Conservation (phyloP, 495 filamentous ascomycete genomes). For the Podospora didyma region DNA sequence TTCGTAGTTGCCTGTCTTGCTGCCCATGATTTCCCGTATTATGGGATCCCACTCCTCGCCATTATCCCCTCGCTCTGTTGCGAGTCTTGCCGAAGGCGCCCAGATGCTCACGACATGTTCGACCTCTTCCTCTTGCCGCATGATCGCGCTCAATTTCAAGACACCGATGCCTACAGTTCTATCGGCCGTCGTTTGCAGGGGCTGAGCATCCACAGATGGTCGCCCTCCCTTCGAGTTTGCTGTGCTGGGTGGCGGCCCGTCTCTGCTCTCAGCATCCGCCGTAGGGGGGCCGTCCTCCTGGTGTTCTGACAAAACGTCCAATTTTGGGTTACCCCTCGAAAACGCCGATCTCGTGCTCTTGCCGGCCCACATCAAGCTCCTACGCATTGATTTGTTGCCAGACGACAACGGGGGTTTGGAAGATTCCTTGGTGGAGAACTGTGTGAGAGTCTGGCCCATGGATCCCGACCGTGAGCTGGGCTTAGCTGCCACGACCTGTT, state of each 20-base stretch:
- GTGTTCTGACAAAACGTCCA: constrained; percentile 48
- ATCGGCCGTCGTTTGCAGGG: constrained; percentile 34
- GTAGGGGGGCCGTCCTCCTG: constrained; percentile 34
- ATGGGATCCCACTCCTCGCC: constrained; percentile 72
- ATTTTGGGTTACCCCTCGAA: constrained; percentile 40
- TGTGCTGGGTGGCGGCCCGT: constrained; percentile 50
- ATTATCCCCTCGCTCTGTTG: constrained; percentile 49
- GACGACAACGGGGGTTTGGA: constrained; percentile 38
- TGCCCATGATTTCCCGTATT: constrained; percentile 69
- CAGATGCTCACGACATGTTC: constrained; percentile 80
- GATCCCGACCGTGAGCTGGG: constrained; percentile 44
- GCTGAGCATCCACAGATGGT: constrained; percentile 43
- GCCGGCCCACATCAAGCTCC: constrained; percentile 79
- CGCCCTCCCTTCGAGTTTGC: constrained; percentile 47
- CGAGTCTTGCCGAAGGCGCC: constrained; percentile 51
- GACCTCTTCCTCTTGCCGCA: constrained; percentile 69
- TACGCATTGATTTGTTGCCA: constrained; percentile 59
- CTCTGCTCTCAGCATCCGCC: constrained; percentile 33
- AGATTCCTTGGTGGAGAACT: constrained; percentile 32
- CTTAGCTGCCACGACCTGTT: constrained; percentile 46
- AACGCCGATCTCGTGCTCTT: constrained; percentile 48
- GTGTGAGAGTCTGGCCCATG: constrained; percentile 27
- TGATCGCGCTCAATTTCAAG: constrained; percentile 71
- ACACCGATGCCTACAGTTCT: constrained; percentile 78
- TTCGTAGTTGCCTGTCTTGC: constrained; percentile 65